Conservation (phyloP, 139 green algal genomes). For the Pleodorina starrii region DNA sequence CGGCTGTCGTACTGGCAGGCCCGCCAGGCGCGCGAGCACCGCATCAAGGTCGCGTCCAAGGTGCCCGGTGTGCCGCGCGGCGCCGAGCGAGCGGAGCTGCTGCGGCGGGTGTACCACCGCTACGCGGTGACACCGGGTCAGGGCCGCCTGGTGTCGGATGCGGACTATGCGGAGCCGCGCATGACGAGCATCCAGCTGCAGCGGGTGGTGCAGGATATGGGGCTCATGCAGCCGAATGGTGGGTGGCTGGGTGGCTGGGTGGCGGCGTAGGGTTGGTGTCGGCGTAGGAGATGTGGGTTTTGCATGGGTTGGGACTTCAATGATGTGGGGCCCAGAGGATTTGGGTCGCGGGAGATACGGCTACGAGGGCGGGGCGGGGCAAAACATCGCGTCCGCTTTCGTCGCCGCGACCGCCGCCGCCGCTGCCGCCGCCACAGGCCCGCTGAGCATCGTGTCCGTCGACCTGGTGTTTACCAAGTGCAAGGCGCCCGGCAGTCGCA, state of each 20-base stretch:
- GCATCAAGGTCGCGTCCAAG: conserved; percentile 6
- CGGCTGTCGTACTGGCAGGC: conserved; percentile 7
- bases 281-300: no score
- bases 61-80: conserved; percentile 11
- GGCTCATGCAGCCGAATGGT: conserved; percentile 25
- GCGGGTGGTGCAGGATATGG: conserved; percentile 25
- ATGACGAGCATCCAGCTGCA: background rate
- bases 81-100: conserved; percentile 7
- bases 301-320: no score
- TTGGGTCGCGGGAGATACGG: no score
- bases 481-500: background rate
- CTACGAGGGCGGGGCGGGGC: no score
- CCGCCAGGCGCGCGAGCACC: background rate
- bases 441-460: conserved; percentile 6
- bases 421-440: conserved; percentile 21
- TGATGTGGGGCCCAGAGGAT: no score
- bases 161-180: conserved; percentile 22
- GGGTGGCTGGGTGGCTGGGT: background rate
- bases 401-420: no score
- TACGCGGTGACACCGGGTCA: conserved; percentile 25
- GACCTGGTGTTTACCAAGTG: conserved; percentile 26
- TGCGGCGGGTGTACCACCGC: conserved; percentile 23
- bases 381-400: no score
- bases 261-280: no score
- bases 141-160: conserved; percentile 14